These are phyloP conservation scores for Aspergillus fructus DNA, from an alignment of 2,329 filamentous ascomycete species.

Conservation along the genomic window DNA sequence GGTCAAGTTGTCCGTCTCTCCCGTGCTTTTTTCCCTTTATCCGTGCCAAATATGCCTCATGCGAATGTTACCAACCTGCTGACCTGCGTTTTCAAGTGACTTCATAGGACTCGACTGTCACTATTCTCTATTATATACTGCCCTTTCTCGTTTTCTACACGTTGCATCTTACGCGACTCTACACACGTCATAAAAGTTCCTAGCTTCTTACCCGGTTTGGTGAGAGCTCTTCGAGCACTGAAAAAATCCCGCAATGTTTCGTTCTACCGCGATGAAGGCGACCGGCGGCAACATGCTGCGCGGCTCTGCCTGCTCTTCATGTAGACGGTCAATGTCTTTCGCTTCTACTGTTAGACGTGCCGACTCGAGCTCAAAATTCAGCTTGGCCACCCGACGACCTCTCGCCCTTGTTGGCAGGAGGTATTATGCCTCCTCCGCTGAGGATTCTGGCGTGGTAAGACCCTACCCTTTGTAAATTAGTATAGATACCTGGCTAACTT, in stretches of 20 bases:
- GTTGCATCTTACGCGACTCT: constrained; percentile 1
- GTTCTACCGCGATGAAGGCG: constrained; percentile 41
- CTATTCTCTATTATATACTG: background rate
- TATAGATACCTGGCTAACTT: constrained; percentile 18
- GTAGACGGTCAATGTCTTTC: constrained; percentile 34
- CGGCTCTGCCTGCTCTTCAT: constrained; percentile 33
- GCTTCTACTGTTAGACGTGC: constrained; percentile 31
- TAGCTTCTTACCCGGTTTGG: background rate
- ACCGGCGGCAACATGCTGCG: constrained; percentile 39
- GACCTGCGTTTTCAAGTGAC: constrained; percentile 7
- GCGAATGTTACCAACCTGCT: constrained; percentile 6
- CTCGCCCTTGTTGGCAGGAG: constrained; percentile 48
- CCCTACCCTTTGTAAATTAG: background rate
- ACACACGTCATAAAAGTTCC: constrained; percentile 10
- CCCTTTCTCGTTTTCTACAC: background rate
- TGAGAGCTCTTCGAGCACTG: constrained; percentile 14
- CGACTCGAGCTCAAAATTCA: constrained; percentile 34
- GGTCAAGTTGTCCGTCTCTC: constrained; percentile 15
- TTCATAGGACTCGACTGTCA: constrained; percentile 4
- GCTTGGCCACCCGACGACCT: constrained; percentile 41
- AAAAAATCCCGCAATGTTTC: constrained; percentile 40
- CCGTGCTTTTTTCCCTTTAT: constrained; percentile 22
- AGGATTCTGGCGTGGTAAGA: constrained; percentile 57
- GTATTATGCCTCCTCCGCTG: constrained; percentile 59
- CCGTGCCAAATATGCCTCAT: constrained; percentile 20